A percentile compares a stretch with the other conserved stretches of the same genome.
These are phyloP conservation scores for Aspergillus sp. DNA, from an alignment of 2,329 filamentous ascomycete genomes.

Conservation along the genomic window DNA sequence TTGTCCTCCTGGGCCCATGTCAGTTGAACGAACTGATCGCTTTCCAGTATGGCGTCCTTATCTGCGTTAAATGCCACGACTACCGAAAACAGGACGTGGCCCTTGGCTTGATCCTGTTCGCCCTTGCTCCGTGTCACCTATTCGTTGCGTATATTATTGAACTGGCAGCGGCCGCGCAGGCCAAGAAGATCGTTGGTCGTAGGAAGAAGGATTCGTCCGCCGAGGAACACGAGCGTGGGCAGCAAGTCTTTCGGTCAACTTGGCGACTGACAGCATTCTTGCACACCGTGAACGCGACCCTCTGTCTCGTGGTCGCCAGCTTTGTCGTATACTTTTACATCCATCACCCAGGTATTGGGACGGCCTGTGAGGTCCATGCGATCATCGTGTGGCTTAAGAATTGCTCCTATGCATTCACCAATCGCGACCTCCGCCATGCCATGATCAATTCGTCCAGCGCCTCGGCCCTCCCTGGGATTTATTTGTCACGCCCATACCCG, in stretches of 20 bases:
- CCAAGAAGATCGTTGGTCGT: slow-evolving; percentile 56
- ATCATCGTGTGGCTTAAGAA: slow-evolving; percentile 95
- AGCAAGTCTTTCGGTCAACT: slow-evolving; percentile 56
- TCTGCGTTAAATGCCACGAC: slow-evolving; percentile 83
- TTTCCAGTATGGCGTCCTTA: slow-evolving; percentile 77
- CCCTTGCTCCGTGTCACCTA: slow-evolving; percentile 81
- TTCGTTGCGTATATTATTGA: slow-evolving; percentile 88
- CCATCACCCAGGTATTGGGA: slow-evolving; percentile 88
- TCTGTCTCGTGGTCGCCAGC: slow-evolving; percentile 72
- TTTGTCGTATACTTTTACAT: slow-evolving; percentile 83
- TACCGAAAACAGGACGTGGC: slow-evolving; percentile 69
- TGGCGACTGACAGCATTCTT: slow-evolving; percentile 74
- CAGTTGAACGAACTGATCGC: not conserved
- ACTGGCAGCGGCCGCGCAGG: slow-evolving; percentile 68
- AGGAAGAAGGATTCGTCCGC: slow-evolving; percentile 46
- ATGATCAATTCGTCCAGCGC: slow-evolving; percentile 67
- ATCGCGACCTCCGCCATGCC: slow-evolving; percentile 85
- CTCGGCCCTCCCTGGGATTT: slow-evolving; percentile 68
- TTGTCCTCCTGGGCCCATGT: slow-evolving; percentile 3
- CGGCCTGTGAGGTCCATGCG: slow-evolving; percentile 79
- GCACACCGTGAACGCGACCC: slow-evolving; percentile 73
- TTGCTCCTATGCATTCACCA: slow-evolving; percentile 91
- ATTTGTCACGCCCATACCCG: slow-evolving; percentile 76
- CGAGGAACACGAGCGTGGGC: slow-evolving; percentile 50
- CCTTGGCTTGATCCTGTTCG: slow-evolving; percentile 68